Conservation (phyloP, 1,284 basidiomycete genomes). For the Apiotrichum sp. region DNA sequence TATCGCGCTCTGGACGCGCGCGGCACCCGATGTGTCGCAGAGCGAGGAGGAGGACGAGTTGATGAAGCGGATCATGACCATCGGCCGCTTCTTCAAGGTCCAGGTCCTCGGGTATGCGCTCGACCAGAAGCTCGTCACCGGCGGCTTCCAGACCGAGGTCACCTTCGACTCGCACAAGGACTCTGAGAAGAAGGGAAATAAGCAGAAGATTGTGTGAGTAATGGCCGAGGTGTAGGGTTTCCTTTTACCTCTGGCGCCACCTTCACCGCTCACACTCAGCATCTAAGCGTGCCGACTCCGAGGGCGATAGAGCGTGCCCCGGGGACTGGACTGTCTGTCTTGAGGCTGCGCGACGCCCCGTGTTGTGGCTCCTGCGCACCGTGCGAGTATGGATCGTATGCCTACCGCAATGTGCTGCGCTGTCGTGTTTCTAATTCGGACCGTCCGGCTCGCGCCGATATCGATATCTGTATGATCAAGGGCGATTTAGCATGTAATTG, state of each 20-base stretch:
- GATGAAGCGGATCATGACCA: conserved; percentile 64
- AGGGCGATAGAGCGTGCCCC: neutral
- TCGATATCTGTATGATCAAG: neutral
- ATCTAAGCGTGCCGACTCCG: neutral
- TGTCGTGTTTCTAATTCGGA: too few relatives aligned
- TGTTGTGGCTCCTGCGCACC: too few relatives aligned
- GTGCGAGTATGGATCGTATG: too few relatives aligned
- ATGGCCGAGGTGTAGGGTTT: neutral
- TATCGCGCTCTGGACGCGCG: conserved; percentile 92
- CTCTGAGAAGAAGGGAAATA: conserved; percentile 88
- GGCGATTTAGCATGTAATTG: neutral
- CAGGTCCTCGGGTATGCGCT: conserved; percentile 76
- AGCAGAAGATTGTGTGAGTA: conserved; percentile 68
- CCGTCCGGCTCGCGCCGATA: too few relatives aligned
- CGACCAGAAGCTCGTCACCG: conserved; percentile 58
- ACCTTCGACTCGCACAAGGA: conserved; percentile 92
- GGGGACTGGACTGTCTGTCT: neutral
- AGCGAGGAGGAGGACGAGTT: conserved; percentile 47
- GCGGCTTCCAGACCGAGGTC: conserved; percentile 81
- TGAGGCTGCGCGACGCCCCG: too few relatives aligned
- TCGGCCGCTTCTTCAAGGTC: conserved; percentile 83
- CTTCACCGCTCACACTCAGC: neutral
- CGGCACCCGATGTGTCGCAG: conserved; percentile 55
- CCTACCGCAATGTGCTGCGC: too few relatives aligned
- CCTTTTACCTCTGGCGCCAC: too few relatives aligned